phyloP scores from a whole-genome alignment of 805 yeast species.

The Cyberlindnera suaveolens region DNA sequence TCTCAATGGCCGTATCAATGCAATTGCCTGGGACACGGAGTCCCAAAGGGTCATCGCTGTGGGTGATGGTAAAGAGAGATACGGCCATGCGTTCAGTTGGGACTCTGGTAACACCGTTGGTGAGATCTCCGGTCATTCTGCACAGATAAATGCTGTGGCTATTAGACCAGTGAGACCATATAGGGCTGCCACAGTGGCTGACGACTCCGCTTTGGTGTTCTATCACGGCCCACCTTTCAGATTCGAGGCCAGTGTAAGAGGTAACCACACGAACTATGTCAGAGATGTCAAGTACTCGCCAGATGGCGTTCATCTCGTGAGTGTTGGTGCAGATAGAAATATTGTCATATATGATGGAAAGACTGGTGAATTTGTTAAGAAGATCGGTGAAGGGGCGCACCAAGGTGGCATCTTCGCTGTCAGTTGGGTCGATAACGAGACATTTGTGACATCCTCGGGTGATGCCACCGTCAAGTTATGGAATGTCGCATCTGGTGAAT shows the following conservation, averaged over 20 bases:
- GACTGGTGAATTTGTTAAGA: conserved; percentile 65
- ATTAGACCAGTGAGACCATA: conserved; percentile 81
- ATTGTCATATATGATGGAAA: conserved; percentile 81
- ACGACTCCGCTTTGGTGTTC: conserved; percentile 80
- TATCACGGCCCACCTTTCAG: conserved; percentile 92
- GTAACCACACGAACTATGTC: conserved; percentile 70
- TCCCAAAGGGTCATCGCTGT: conserved; percentile 83
- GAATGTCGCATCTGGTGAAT: conserved; percentile 40
- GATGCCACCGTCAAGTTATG: conserved; percentile 71
- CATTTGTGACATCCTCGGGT: conserved; percentile 77
- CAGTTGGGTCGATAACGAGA: conserved; percentile 56
- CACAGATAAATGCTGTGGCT: conserved; percentile 75
- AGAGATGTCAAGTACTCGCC: conserved; percentile 80
- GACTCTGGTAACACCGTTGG: conserved; percentile 98
- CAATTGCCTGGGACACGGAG: conserved; percentile 90
- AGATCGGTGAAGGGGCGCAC: conserved; percentile 42
- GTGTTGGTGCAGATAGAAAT: conserved; percentile 81
- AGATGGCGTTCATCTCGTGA: conserved; percentile 65
- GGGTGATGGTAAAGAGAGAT: conserved; percentile 88
- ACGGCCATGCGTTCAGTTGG: conserved; percentile 88
- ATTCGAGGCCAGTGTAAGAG: conserved; percentile 66
- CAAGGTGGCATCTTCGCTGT: conserved; percentile 78
- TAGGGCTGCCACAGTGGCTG: conserved; percentile 88
- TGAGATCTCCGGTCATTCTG: conserved; percentile 89
- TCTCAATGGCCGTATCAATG: conserved; percentile 74